A percentile compares a stretch with the other conserved stretches of the same genome.
phyloP scores from a whole-genome alignment of 139 green algal species.

The Chara braunii region DNA sequence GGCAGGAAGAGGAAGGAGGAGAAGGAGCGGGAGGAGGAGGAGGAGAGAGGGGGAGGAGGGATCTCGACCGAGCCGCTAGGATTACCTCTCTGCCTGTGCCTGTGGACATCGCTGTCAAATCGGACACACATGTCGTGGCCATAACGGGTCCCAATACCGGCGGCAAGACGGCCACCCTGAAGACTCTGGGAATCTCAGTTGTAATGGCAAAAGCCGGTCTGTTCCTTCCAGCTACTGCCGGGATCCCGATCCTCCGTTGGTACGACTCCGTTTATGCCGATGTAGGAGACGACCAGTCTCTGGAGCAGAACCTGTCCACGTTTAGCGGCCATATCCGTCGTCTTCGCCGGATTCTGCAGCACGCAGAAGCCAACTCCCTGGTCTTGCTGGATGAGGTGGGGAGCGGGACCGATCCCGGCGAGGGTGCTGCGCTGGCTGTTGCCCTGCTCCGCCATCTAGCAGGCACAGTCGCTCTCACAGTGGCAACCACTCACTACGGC shows the following conservation, averaged over 20 bases:
- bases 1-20: too few species aligned
- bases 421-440: conserved; percentile 80
- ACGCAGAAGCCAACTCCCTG: neutral
- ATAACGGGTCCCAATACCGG: conserved; percentile 87
- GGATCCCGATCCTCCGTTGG: conserved; percentile 13
- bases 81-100: too few species aligned
- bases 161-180: conserved; percentile 88
- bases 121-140: conserved; percentile 48
- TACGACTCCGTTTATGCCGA: conserved; percentile 24
- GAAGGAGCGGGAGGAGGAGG: neutral
- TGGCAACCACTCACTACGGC: conserved; percentile 49
- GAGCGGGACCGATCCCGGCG: conserved; percentile 82
- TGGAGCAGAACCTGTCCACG: conserved; percentile 47
- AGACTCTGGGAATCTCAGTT: conserved; percentile 71
- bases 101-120: conserved; percentile 52
- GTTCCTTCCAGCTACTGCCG: conserved; percentile 55
- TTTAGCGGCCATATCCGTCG: conserved; percentile 41
- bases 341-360: conserved; percentile 25
- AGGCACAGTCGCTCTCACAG: conserved; percentile 12
- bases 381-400: conserved; percentile 66
- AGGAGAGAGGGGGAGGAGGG: neutral
- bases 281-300: conserved; percentile 38
- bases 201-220: conserved; percentile 73
- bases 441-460: conserved; percentile 63
- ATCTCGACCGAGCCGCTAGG: too few species aligned